phyloP scores from a whole-genome alignment of 2,329 filamentous ascomycete species.

The Aspergillus sp. region DNA sequence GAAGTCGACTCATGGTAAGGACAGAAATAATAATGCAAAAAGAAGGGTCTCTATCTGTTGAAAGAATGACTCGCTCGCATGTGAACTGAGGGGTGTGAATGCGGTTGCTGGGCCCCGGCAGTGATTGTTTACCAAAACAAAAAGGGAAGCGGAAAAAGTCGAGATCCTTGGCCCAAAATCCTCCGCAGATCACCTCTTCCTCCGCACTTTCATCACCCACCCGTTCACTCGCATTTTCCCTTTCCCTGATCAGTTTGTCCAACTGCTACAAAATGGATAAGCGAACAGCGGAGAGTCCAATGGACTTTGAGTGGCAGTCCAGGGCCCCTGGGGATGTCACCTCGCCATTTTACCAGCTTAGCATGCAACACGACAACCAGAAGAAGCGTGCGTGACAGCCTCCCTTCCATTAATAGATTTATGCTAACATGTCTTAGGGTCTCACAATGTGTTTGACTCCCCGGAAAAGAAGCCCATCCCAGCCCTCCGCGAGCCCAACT shows the following conservation, averaged over 20 bases:
- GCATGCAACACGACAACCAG: slow-evolving; percentile 40
- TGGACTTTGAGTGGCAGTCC: slow-evolving; percentile 53
- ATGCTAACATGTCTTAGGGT: slow-evolving; percentile 27
- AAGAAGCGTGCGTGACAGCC: slow-evolving; percentile 43
- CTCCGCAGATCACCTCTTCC: slow-evolving; percentile 6
- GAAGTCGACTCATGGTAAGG: neutral
- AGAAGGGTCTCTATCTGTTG: neutral
- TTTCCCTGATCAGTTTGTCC: neutral
- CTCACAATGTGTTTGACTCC: slow-evolving; percentile 44
- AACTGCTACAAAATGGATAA: slow-evolving; percentile 32
- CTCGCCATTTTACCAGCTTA: slow-evolving; percentile 51
- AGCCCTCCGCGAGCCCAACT: slow-evolving; percentile 51
- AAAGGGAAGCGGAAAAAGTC: slow-evolving; percentile 16
- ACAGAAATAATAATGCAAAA: neutral
- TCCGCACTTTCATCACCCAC: slow-evolving; percentile 15
- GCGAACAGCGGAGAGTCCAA: slow-evolving; percentile 47
- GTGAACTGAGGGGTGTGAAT: neutral
- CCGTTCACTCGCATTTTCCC: slow-evolving; percentile 12
- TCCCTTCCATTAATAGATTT: neutral
- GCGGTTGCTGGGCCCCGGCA: slow-evolving; percentile 9
- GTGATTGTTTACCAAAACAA: slow-evolving; percentile 22
- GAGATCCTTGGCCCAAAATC: slow-evolving; percentile 6
- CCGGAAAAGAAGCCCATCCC: slow-evolving; percentile 50
- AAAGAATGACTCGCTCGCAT: neutral
- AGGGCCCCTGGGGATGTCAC: slow-evolving; percentile 45